These are phyloP conservation scores for Neofusicoccum sp. DNA, from an alignment of 2,329 filamentous ascomycete genomes.

Conservation along the genomic window DNA sequence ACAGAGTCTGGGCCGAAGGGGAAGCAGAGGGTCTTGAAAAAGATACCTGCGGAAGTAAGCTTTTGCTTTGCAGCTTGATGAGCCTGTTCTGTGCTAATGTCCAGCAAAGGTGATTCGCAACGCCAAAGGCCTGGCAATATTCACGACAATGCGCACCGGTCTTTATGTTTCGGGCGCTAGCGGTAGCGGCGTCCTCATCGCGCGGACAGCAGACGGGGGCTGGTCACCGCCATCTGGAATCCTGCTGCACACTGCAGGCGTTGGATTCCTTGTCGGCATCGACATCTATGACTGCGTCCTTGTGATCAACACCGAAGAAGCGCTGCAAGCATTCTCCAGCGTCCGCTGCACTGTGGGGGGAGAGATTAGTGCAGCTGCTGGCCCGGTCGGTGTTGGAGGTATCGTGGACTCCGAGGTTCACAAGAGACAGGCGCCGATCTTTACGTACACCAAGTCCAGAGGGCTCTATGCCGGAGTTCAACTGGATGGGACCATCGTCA, in stretches of 20 bases:
- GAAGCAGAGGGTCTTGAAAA: slow-evolving; percentile 68
- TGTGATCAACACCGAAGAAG: slow-evolving; percentile 83
- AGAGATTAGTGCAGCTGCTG: slow-evolving; percentile 73
- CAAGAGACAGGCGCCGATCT: slow-evolving; percentile 68
- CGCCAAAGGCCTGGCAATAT: slow-evolving; percentile 86
- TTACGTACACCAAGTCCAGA: slow-evolving; percentile 84
- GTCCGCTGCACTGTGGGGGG: slow-evolving; percentile 77
- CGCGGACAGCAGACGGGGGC: slow-evolving; percentile 76
- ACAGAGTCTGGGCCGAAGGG: slow-evolving; percentile 52
- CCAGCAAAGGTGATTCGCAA: slow-evolving; percentile 69
- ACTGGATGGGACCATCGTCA: slow-evolving; percentile 81
- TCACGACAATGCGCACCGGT: slow-evolving; percentile 92
- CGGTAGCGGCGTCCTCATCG: slow-evolving; percentile 83
- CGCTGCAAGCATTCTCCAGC: slow-evolving; percentile 79
- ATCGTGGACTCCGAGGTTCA: slow-evolving; percentile 68
- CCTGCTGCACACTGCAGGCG: slow-evolving; percentile 80
- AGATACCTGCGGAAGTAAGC: slow-evolving; percentile 68
- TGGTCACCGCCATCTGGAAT: slow-evolving; percentile 93
- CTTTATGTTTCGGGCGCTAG: slow-evolving; percentile 89
- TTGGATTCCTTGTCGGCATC: slow-evolving; percentile 87
- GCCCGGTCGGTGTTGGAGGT: slow-evolving; percentile 75
- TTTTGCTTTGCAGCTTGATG: neutral
- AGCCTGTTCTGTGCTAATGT: neutral
- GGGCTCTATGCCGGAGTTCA: slow-evolving; percentile 86
- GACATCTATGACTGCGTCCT: slow-evolving; percentile 96